phyloP scores from a whole-genome alignment of 768 basidiomycete genomes.

The Terana coerulea region DNA sequence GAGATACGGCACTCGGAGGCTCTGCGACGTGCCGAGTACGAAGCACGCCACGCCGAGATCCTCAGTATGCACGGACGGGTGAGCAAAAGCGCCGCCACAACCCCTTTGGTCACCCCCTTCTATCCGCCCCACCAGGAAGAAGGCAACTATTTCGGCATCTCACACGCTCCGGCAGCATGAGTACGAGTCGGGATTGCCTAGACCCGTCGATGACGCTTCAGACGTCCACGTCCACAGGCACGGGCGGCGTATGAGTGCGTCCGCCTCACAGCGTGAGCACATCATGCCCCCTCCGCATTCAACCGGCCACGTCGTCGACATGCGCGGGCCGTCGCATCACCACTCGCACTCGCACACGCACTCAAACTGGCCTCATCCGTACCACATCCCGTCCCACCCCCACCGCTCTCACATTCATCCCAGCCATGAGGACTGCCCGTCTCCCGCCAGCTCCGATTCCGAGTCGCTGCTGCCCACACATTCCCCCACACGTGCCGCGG shows the following conservation, averaged over 20 bases:
- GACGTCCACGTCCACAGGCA: slow-evolving; percentile 25
- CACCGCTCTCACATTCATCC: slow-evolving; percentile 13
- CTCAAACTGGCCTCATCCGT: slow-evolving; percentile 38
- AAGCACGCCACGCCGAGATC: slow-evolving; percentile 45
- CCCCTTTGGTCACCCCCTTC: slow-evolving; percentile 49
- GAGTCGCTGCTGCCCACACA: slow-evolving; percentile 34
- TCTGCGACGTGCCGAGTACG: slow-evolving; percentile 60
- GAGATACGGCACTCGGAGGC: slow-evolving; percentile 59
- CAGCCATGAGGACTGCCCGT: slow-evolving; percentile 59
- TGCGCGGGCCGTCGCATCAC: slow-evolving; percentile 30
- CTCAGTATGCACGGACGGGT: slow-evolving; percentile 30
- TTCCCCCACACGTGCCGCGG: slow-evolving; percentile 27
- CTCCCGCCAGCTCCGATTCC: slow-evolving; percentile 68
- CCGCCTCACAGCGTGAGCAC: slow-evolving; percentile 20
- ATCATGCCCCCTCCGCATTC: slow-evolving; percentile 25
- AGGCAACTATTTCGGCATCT: slow-evolving; percentile 36
- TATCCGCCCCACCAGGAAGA: slow-evolving; percentile 34
- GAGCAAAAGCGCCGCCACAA: slow-evolving; percentile 67
- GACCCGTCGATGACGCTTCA: slow-evolving; percentile 15
- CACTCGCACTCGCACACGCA: slow-evolving; percentile 30
- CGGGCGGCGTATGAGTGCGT: slow-evolving; percentile 46
- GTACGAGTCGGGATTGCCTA: too few relatives aligned
- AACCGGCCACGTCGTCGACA: slow-evolving; percentile 28
- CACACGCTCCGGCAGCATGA: too few relatives aligned
- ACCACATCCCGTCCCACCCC: slow-evolving; percentile 37